phyloP scores from a whole-genome alignment of 768 basidiomycete species.

The Leccinum ochraceum region DNA sequence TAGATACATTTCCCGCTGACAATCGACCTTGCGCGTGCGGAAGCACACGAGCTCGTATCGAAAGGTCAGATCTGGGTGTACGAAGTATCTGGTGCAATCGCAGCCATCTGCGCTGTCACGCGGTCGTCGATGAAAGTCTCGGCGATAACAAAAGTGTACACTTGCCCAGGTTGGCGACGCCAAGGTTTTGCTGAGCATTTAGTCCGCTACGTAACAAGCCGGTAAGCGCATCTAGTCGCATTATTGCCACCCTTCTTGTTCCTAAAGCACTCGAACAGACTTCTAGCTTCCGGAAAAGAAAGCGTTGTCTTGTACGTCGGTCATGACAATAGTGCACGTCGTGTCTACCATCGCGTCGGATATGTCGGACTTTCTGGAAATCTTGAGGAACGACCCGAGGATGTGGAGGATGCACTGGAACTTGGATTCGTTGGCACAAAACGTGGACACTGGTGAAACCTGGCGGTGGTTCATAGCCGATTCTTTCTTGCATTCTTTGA shows the following conservation, averaged over 20 bases:
- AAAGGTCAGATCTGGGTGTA: conserved; percentile 56
- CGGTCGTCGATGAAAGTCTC: conserved; percentile 49
- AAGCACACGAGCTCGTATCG: conserved; percentile 48
- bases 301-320: conserved; percentile 57
- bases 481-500: background rate
- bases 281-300: conserved; percentile 46
- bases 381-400: conserved; percentile 34
- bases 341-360: conserved; percentile 55
- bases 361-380: conserved; percentile 47
- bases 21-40: conserved; percentile 39
- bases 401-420: conserved; percentile 51
- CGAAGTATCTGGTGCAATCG: conserved; percentile 41
- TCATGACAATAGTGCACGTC: conserved; percentile 48
- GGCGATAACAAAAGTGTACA: conserved; percentile 62
- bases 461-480: background rate
- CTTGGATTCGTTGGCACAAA: conserved; percentile 50
- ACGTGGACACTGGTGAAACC: conserved; percentile 54
- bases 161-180: conserved; percentile 45
- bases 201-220: conserved; percentile 47
- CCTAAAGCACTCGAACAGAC: conserved; percentile 23
- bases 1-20: conserved; percentile 49
- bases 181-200: conserved; percentile 52
- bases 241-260: background rate
- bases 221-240: conserved; percentile 31
- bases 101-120: conserved; percentile 58